Evolutionary conservation across 2,329 filamentous ascomycete genomes (phyloP).

Genomic region (Chaetomiaceae sp.): DNA sequence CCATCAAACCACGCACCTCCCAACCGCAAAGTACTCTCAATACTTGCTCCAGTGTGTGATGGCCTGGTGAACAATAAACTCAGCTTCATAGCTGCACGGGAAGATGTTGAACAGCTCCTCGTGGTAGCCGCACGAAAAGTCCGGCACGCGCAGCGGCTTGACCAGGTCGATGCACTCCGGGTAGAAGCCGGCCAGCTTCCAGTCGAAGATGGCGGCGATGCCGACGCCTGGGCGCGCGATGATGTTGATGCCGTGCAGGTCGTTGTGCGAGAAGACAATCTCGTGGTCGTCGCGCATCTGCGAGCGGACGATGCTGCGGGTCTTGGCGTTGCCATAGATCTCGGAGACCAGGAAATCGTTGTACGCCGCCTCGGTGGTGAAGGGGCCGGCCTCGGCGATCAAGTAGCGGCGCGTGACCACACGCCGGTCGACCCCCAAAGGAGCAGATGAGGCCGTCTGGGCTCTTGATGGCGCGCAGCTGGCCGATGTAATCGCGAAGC

Average conservation of each 20-base stretch:
- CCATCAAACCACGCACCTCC: no score
- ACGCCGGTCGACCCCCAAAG: not conserved
- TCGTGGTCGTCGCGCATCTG: conserved; percentile 1
- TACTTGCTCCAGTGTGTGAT: not conserved
- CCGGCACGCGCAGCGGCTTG: not conserved
- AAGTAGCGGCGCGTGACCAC: not conserved
- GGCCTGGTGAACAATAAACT: not conserved
- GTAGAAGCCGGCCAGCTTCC: not conserved
- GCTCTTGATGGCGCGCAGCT: conserved; percentile 3
- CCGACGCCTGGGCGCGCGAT: not conserved
- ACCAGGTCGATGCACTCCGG: not conserved
- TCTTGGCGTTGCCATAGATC: not conserved
- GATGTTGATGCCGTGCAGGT: not conserved
- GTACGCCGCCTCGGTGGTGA: not conserved
- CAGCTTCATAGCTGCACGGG: not conserved
- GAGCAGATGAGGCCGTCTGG: conserved; percentile 2
- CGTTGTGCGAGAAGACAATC: conserved; percentile 1
- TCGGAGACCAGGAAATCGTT: conserved; percentile 2
- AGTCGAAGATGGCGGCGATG: conserved; percentile 1
- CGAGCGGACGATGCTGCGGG: not conserved
- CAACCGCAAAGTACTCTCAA: no score
- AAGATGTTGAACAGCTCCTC: not conserved
- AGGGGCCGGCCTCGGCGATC: not conserved
- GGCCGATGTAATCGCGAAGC: not conserved
- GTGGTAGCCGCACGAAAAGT: not conserved